A percentile compares a stretch with the other conserved stretches of the same genome.
Conservation (phyloP, 495 filamentous ascomycete genomes). For the Arthonia radiata region DNA sequence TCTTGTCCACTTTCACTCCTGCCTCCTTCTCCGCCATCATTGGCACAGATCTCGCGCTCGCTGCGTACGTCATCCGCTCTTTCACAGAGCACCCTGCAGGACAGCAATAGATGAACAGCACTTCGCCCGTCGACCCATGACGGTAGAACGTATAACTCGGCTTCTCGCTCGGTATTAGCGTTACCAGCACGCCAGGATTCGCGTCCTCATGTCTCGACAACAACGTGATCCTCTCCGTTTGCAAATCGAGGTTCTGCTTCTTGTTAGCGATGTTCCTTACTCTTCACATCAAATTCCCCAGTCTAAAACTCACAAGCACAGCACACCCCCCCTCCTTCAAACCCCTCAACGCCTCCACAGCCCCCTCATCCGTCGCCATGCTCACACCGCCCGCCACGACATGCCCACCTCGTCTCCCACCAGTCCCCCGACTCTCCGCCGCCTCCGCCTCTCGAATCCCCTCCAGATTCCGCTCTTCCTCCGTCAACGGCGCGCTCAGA, state of each 20-base stretch:
- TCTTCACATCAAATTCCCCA: slow-evolving; percentile 5
- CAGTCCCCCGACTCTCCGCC: slow-evolving; percentile 47
- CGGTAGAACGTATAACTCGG: slow-evolving; percentile 84
- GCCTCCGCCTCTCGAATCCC: slow-evolving; percentile 62
- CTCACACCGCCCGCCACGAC: slow-evolving; percentile 21
- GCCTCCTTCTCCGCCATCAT: slow-evolving; percentile 39
- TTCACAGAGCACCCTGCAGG: slow-evolving; percentile 60
- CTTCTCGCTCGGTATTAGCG: slow-evolving; percentile 49
- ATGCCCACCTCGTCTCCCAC: slow-evolving; percentile 23
- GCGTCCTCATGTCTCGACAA: slow-evolving; percentile 17
- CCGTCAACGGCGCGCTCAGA: slow-evolving; percentile 52
- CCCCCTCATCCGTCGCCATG: slow-evolving; percentile 12
- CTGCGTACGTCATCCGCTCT: slow-evolving; percentile 85
- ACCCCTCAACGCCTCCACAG: slow-evolving; percentile 28
- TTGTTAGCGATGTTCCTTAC: not conserved
- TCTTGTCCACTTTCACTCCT: slow-evolving; percentile 33
- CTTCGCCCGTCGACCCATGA: slow-evolving; percentile 16
- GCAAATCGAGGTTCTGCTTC: slow-evolving; percentile 42
- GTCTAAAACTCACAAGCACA: slow-evolving; percentile 15
- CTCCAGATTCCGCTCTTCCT: slow-evolving; percentile 60
- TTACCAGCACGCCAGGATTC: slow-evolving; percentile 13
- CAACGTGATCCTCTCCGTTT: slow-evolving; percentile 56
- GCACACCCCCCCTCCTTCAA: slow-evolving; percentile 28
- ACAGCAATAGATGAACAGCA: slow-evolving; percentile 91
- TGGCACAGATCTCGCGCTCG: slow-evolving; percentile 49